phyloP scores from a whole-genome alignment of 805 yeast species.

The Teunomyces barrocoloradensis region DNA sequence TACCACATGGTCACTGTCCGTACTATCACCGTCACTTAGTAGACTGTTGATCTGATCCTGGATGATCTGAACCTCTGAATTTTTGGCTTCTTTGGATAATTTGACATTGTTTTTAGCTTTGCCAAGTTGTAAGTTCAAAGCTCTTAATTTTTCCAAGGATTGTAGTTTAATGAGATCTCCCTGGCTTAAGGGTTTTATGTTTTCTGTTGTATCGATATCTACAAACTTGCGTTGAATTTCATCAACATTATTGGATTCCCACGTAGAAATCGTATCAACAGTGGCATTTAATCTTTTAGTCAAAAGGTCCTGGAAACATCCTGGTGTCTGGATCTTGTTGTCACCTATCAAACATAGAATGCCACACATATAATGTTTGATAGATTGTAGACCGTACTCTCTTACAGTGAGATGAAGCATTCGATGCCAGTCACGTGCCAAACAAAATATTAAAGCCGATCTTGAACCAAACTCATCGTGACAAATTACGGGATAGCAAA shows the following conservation, averaged over 20 bases:
- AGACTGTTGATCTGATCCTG: constrained; percentile 15
- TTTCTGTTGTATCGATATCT: constrained; percentile 5
- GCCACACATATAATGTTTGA: constrained; percentile 50
- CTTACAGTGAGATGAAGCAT: not conserved
- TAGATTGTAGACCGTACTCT: not conserved
- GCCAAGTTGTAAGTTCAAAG: constrained; percentile 22
- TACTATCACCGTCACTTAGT: not conserved
- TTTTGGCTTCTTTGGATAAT: constrained; percentile 13
- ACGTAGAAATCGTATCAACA: constrained; percentile 2
- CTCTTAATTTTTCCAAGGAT: constrained; percentile 23
- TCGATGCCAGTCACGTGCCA: not conserved
- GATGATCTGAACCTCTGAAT: constrained; percentile 7
- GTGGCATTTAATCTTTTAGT: not conserved
- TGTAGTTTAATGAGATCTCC: constrained; percentile 27
- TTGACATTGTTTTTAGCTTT: constrained; percentile 29
- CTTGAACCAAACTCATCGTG: too few species aligned
- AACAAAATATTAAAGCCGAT: not conserved
- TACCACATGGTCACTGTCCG: constrained; percentile 3
- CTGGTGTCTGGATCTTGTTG: constrained; percentile 10
- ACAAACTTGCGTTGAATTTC: constrained; percentile 9
- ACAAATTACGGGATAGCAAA: not conserved
- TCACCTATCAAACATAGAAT: constrained; percentile 35
- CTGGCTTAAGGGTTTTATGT: constrained; percentile 10
- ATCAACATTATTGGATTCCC: constrained; percentile 13
- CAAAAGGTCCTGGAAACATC: not conserved